Conservation (phyloP, 495 filamentous ascomycete species). For the Podospora anserina region DNA sequence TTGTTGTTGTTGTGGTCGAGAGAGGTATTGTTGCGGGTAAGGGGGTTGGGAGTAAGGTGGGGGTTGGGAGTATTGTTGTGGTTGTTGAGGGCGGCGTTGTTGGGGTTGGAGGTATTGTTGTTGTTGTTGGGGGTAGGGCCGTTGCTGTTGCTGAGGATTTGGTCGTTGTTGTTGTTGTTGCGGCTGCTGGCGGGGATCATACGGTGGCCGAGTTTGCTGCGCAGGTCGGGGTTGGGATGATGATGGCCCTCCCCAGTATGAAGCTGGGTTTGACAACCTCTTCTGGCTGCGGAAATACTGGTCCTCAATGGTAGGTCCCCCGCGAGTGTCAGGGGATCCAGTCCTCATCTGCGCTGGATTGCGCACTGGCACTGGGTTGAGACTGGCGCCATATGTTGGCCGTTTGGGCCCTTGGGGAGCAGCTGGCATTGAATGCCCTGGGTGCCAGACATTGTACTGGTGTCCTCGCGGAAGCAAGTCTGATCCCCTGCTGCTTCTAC, state of each 20-base stretch:
- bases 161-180: slow-evolving; percentile 3
- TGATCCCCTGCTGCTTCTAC: slow-evolving; percentile 5
- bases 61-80: not conserved
- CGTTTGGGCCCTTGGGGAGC: slow-evolving; percentile 8
- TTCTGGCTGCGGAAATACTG: slow-evolving; percentile 21
- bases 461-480: slow-evolving; percentile 32
- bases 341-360: slow-evolving; percentile 28
- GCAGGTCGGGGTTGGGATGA: slow-evolving; percentile 10
- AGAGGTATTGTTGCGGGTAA: slow-evolving; percentile 19
- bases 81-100: slow-evolving; percentile 2
- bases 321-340: slow-evolving; percentile 29
- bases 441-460: slow-evolving; percentile 32
- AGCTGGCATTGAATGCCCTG: slow-evolving; percentile 25
- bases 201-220: not conserved
- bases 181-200: slow-evolving; percentile 14
- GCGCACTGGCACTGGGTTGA: slow-evolving; percentile 25
- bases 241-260: slow-evolving; percentile 17
- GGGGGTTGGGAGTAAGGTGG: not conserved
- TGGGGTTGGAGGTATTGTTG: slow-evolving; percentile 12
- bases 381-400: slow-evolving; percentile 1
- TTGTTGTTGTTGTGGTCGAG: slow-evolving; percentile 8
- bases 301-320: slow-evolving; percentile 12
- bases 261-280: slow-evolving; percentile 16
- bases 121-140: slow-evolving; percentile 9
- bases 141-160: slow-evolving; percentile 12